Base-by-base conservation (phyloP, 495 filamentous ascomycete genomes). In the Filosporella fistucella region DNA sequence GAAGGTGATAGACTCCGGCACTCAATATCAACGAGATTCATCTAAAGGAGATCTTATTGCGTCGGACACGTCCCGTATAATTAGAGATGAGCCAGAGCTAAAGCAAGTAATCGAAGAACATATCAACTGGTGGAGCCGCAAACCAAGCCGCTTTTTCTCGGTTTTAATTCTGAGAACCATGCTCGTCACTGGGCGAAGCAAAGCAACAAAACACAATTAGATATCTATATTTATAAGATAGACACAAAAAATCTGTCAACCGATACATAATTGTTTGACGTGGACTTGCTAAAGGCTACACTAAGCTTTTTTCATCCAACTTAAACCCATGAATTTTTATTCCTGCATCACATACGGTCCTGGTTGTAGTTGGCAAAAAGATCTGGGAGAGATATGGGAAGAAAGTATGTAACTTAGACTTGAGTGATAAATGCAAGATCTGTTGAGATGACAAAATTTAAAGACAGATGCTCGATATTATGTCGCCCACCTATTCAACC, bases 1-100 rank as follows among this genome's bases (percentile, higher is more conserved):
- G 44, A 47, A 26, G 44, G 44, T 47, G 44, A 47, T 38, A 28
- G 14, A 47, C 44, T 47, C 44, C 24, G 44, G 33, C 17, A 47
- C 44, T 24, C 30, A 47, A 38, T 47, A 28, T 47, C 44, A 26
- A 38, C 44, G 32, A 30, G 29, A 30, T 18, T 17, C 17, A n/a
- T 33, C 21, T 11, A 45, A 22, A 18, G 42, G 42, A 45, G 42
- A 45, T 33, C 42, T 45, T 45, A 45, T 45, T 45, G 42, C 42
- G 25, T 45, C 42, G 18, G 42, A 45, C 24, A 45, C 23, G 17
- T 8, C 42, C 25, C 42, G 38, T 45, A 45, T 29, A 33, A 45
- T 45, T 18, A 45, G 25, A 6, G 25, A 29, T 22, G 25, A 45
- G 18, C n/a, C 24, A 45, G 42, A 34, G 42, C 42, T 45, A 45